phyloP scores from a whole-genome alignment of 768 basidiomycete genomes.

The Flagelloscypha sp. region DNA sequence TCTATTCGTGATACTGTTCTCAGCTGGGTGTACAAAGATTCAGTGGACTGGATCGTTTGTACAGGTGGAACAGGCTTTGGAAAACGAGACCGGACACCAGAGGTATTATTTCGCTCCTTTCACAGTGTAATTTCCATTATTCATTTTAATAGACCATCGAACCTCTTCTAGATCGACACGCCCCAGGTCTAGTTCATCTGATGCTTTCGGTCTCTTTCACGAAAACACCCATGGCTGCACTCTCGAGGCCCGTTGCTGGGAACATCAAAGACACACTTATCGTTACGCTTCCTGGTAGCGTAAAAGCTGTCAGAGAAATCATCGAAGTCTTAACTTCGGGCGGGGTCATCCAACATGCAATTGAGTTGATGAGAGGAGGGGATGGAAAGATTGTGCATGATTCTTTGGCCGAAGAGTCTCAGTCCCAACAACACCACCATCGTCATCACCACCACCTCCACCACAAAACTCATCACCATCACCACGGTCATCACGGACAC shows the following conservation, averaged over 20 bases:
- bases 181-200: conserved; percentile 68
- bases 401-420: conserved; percentile 28
- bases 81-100: conserved; percentile 71
- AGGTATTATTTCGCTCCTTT: conserved; percentile 38
- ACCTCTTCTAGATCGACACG: conserved; percentile 57
- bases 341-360: conserved; percentile 58
- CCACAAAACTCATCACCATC: conserved; percentile 22
- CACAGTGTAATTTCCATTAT: background rate
- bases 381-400: conserved; percentile 53
- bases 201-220: conserved; percentile 60
- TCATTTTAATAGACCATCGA: conserved; percentile 40
- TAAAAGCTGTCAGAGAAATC: conserved; percentile 79
- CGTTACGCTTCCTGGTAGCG: conserved; percentile 77
- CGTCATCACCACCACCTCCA: conserved; percentile 20
- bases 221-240: conserved; percentile 71
- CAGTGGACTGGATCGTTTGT: conserved; percentile 70
- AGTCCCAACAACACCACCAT: conserved; percentile 17
- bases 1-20: conserved; percentile 42
- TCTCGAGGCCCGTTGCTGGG: conserved; percentile 80
- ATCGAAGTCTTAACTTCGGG: conserved; percentile 49
- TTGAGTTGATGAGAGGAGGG: conserved; percentile 66
- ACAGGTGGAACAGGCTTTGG: conserved; percentile 89
- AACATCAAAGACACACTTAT: conserved; percentile 59
- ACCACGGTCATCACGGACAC: conserved; percentile 37
- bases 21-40: conserved; percentile 33